Percentiles rank a stretch among this genome's conserved stretches.
Evolutionary conservation across 768 basidiomycete species (phyloP).

Genomic region (Podaxis mareebaensis): DNA sequence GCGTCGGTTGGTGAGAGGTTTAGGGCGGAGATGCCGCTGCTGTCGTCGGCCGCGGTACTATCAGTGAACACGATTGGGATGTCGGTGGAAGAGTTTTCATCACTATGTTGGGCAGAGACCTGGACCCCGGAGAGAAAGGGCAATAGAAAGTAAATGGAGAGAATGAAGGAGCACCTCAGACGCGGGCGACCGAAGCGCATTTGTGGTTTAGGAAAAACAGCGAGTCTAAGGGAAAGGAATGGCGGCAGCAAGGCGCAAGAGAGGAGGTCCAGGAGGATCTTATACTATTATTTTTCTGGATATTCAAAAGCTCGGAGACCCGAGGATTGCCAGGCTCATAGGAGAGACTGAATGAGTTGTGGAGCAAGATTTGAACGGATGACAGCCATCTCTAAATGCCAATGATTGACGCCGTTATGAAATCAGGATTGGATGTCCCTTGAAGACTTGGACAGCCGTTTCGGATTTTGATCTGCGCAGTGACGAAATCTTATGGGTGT

Average conservation of each 20-base stretch:
- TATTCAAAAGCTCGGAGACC: background rate
- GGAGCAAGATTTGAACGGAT: background rate
- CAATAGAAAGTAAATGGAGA: background rate
- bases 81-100: background rate
- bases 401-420: background rate
- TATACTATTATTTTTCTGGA: background rate
- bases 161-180: background rate
- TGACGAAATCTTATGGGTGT: background rate
- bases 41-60: background rate
- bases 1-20: background rate
- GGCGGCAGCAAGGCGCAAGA: background rate
- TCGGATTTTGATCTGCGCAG: background rate
- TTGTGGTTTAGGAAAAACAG: background rate
- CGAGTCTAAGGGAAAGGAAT: background rate
- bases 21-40: background rate
- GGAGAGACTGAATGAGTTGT: background rate
- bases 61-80: background rate
- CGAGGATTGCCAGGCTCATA: background rate
- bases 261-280: background rate
- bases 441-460: background rate
- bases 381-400: background rate
- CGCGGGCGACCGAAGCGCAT: slow-evolving; percentile 1
- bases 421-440: background rate
- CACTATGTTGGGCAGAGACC: background rate
- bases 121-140: background rate